phyloP scores from a whole-genome alignment of 2,329 filamentous ascomycete species.

The Ophiostoma sp. region DNA sequence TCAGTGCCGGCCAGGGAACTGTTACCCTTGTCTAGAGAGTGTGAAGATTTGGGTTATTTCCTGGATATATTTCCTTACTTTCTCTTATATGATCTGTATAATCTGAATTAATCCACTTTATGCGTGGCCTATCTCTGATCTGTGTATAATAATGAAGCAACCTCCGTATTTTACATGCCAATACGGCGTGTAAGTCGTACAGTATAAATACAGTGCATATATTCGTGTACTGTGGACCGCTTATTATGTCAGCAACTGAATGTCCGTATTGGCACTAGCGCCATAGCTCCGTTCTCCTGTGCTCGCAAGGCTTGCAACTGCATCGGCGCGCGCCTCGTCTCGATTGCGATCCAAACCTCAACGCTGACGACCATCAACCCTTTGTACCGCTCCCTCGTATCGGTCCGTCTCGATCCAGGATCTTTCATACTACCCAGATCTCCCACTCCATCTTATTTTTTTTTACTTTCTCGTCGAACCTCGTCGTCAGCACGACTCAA shows the following conservation, averaged over 20 bases:
- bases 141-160: too few species aligned
- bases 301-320: constrained; percentile 8
- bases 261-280: background rate
- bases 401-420: too few species aligned
- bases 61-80: background rate
- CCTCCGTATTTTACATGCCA: background rate
- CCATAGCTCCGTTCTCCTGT: background rate
- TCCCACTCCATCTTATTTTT: too few species aligned
- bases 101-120: background rate
- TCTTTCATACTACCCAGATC: too few species aligned
- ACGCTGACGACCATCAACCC: background rate
- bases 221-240: background rate
- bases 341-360: constrained; percentile 8
- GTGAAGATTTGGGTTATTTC: background rate
- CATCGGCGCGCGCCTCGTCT: constrained; percentile 1
- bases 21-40: constrained; percentile 26
- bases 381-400: background rate
- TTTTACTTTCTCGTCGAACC: too few species aligned
- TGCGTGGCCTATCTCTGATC: too few species aligned
- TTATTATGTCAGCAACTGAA: background rate
- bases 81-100: background rate
- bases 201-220: background rate
- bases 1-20: constrained; percentile 42
- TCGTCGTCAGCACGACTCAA: background rate
- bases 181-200: constrained; percentile 3